Evolutionary conservation across 192 early-diverging fungal genomes (phyloP).

Genomic region (Backusella australiensis): DNA sequence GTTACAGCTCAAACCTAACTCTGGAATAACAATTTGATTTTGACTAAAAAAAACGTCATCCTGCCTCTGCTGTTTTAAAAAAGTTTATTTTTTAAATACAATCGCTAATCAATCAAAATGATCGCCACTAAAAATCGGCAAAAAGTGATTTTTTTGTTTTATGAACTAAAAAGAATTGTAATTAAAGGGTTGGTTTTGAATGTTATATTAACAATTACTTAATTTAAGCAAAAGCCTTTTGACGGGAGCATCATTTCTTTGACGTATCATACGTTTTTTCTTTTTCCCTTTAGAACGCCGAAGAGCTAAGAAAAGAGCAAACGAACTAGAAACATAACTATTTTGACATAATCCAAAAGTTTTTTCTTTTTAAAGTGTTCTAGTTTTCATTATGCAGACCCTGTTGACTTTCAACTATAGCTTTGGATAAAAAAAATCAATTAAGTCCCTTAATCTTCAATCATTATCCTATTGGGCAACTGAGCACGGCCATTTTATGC

Average conservation of each 20-base stretch:
- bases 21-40: not conserved
- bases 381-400: not conserved
- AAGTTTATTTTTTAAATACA: not conserved
- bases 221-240: not conserved
- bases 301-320: not conserved
- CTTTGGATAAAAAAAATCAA: not conserved
- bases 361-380: not conserved
- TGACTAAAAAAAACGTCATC: not conserved
- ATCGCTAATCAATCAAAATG: not conserved
- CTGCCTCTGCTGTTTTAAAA: not conserved
- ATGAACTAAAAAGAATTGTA: not conserved
- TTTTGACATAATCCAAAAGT: not conserved
- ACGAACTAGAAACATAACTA: not conserved
- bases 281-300: not conserved
- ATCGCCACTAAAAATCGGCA: not conserved
- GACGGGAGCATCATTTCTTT: not conserved
- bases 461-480: not conserved
- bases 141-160: not conserved
- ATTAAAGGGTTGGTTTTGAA: not conserved
- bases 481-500: not conserved
- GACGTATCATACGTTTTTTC: not conserved
- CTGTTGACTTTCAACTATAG: not conserved
- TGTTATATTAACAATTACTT: not conserved
- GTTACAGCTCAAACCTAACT: not conserved
- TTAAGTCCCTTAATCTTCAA: not conserved